Conservation (phyloP, 2,329 filamentous ascomycete genomes). For the Metarhizium brunneum region DNA sequence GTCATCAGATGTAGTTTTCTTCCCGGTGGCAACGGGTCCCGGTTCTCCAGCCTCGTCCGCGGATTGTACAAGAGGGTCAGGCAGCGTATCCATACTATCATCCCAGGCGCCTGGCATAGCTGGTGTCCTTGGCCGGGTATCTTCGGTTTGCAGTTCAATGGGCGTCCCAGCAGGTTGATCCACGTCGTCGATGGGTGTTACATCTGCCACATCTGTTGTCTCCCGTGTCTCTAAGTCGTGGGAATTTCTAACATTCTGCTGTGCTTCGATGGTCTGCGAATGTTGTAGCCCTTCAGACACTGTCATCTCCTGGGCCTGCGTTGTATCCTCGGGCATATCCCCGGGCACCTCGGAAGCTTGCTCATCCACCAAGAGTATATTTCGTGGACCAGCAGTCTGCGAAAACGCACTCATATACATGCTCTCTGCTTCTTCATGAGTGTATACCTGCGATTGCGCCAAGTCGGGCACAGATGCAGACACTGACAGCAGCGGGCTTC, state of each 20-base stretch:
- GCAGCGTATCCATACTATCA: conserved; percentile 10
- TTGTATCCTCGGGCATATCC: background rate
- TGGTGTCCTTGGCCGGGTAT: background rate
- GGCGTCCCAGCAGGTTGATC: background rate
- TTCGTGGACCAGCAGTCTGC: conserved; percentile 22
- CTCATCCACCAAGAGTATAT: background rate
- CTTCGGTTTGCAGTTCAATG: background rate
- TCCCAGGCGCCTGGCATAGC: conserved; percentile 46
- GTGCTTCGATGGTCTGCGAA: background rate
- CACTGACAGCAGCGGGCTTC: background rate
- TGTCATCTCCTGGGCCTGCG: background rate
- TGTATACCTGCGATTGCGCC: conserved; percentile 60
- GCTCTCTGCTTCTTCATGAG: conserved; percentile 72
- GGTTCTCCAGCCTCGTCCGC: background rate
- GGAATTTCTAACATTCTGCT: background rate
- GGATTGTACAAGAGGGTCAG: background rate
- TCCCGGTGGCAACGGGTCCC: background rate
- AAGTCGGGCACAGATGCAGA: conserved; percentile 36
- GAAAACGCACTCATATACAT: conserved; percentile 77
- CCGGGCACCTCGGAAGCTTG: background rate
- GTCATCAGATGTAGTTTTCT: conserved; percentile 5
- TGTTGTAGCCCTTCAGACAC: background rate
- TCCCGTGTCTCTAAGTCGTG: background rate
- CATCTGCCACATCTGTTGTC: background rate
- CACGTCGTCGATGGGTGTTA: background rate